These are phyloP conservation scores for Populus nigra DNA, from an alignment of 345 rosid genomes.

Conservation along the genomic window DNA sequence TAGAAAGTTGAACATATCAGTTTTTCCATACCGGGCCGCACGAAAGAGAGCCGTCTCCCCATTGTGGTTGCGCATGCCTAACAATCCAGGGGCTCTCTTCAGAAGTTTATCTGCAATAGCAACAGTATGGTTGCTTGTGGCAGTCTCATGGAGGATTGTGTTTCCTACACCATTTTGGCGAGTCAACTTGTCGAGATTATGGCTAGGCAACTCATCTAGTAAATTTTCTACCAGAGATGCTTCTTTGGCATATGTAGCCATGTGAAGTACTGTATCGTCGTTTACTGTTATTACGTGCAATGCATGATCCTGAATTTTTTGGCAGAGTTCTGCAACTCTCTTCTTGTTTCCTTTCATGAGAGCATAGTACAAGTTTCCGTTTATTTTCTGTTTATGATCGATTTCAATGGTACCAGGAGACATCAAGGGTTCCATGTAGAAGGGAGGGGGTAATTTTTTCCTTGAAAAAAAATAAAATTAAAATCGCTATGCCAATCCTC, in stretches of 20 bases:
- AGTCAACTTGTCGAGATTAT: not conserved
- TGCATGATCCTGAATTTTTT: not conserved
- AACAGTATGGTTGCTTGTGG: not conserved
- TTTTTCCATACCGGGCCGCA: not conserved
- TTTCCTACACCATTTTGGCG: not conserved
- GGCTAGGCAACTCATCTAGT: not conserved
- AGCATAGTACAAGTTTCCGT: not conserved
- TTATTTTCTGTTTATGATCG: not conserved
- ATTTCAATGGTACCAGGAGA: not conserved
- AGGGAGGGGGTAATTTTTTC: too few relatives aligned
- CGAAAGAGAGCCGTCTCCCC: slow-evolving; percentile 10
- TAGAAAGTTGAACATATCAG: not conserved
- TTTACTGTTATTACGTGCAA: slow-evolving; percentile 3
- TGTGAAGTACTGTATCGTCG: slow-evolving; percentile 5
- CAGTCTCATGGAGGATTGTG: slow-evolving; percentile 1
- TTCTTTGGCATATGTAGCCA: slow-evolving; percentile 10
- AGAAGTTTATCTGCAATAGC: slow-evolving; percentile 7
- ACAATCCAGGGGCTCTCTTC: not conserved
- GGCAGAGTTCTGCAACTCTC: not conserved
- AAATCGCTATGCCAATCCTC: too few relatives aligned
- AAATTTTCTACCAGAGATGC: not conserved
- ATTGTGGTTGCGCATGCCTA: slow-evolving; percentile 10
- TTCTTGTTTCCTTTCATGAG: slow-evolving; percentile 4
- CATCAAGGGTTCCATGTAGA: not conserved
- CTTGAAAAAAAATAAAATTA: too few relatives aligned